These are phyloP conservation scores for Wallacemonas sp. DNA, from an alignment of 208 protist genomes.

Conservation along the genomic window DNA sequence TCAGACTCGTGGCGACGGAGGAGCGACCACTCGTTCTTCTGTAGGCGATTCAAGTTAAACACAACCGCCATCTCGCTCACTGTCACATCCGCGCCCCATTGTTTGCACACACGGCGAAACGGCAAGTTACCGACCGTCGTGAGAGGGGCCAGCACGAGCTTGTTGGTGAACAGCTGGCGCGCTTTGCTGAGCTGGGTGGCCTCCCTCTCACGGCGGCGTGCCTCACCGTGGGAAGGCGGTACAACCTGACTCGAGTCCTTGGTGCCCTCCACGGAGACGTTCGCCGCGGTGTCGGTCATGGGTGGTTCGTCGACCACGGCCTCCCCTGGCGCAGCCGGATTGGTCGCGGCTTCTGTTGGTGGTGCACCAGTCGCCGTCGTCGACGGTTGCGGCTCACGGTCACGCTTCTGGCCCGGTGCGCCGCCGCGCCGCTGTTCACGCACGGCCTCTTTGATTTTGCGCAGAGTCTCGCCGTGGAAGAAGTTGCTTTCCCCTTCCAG, in stretches of 20 bases:
- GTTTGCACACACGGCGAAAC: slow-evolving; percentile 94
- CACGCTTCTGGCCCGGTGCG: slow-evolving; percentile 13
- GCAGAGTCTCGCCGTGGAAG: slow-evolving; percentile 51
- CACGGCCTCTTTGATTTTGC: slow-evolving; percentile 54
- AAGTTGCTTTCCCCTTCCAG: slow-evolving; percentile 80
- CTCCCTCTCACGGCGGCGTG: slow-evolving; percentile 37
- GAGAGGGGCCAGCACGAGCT: slow-evolving; percentile 95
- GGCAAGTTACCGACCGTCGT: slow-evolving; percentile 98
- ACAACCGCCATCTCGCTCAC: slow-evolving; percentile 95
- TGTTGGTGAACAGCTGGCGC: slow-evolving; percentile 77
- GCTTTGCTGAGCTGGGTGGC: slow-evolving; percentile 23
- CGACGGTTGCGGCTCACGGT: neutral
- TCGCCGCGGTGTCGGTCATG: neutral
- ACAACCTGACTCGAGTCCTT: slow-evolving; percentile 12
- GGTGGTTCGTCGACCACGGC: neutral
- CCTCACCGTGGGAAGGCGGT: slow-evolving; percentile 16
- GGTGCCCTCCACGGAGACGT: slow-evolving; percentile 6
- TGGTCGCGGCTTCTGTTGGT: neutral
- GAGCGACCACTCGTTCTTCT: slow-evolving; percentile 93
- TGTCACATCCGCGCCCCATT: slow-evolving; percentile 92
- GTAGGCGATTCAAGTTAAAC: slow-evolving; percentile 78
- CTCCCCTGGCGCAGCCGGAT: slow-evolving; percentile 3
- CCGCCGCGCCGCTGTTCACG: slow-evolving; percentile 12
- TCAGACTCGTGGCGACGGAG: slow-evolving; percentile 92
- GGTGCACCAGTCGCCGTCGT: too few relatives aligned